A percentile compares a stretch with the other conserved stretches of the same genome.
Conservation (phyloP, 345 rosid species). For the Luvunga scandens region DNA sequence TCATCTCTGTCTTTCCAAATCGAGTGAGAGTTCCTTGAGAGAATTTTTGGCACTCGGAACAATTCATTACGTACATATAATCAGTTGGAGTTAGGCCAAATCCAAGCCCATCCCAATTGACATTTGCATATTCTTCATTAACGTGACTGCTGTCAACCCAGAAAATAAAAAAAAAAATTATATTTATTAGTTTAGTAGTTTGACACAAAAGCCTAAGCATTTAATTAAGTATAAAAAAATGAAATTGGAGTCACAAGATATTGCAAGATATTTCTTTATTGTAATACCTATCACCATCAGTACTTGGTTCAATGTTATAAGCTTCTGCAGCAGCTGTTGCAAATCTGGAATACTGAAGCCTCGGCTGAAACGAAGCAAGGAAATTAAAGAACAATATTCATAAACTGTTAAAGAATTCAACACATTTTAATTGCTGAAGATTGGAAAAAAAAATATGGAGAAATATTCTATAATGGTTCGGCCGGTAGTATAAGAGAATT, state of each 20-base stretch:
- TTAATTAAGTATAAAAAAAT: too few species aligned
- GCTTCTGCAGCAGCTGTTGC: background rate
- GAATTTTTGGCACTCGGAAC: slow-evolving; percentile 27
- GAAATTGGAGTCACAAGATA: too few species aligned
- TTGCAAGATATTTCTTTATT: background rate
- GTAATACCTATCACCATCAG: background rate
- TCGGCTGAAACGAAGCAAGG: background rate
- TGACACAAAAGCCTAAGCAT: background rate
- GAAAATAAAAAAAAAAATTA: too few species aligned
- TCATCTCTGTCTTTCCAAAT: slow-evolving; percentile 39
- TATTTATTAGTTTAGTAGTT: background rate
- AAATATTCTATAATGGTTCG: too few species aligned
- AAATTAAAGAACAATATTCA: background rate
- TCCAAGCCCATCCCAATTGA: slow-evolving; percentile 42
- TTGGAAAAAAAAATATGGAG: background rate
- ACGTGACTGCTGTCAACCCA: background rate
- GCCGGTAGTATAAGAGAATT: too few species aligned
- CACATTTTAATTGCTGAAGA: background rate
- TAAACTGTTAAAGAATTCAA: background rate
- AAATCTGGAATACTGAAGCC: background rate
- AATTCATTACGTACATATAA: slow-evolving; percentile 36
- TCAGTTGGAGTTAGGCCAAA: slow-evolving; percentile 29
- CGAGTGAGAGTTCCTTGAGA: slow-evolving; percentile 32
- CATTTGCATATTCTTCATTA: slow-evolving; percentile 2
- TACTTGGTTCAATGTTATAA: background rate